phyloP scores from a whole-genome alignment of 2,329 filamentous ascomycete genomes.

The Arthrobotrys sinensis region DNA sequence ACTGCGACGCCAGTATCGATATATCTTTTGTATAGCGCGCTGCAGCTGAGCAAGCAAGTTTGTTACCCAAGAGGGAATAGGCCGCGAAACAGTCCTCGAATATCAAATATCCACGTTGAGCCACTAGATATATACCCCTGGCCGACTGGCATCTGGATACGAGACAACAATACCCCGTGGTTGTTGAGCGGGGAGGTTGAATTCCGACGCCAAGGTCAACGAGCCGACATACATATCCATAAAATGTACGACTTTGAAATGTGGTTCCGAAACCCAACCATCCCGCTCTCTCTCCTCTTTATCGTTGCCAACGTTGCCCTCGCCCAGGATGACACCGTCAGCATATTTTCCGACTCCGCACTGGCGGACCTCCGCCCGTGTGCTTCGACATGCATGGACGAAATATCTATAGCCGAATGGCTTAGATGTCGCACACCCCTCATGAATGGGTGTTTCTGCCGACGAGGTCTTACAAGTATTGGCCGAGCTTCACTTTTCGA shows the following conservation, averaged over 20 bases:
- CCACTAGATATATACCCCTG: background rate
- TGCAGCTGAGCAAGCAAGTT: background rate
- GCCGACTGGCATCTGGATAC: background rate
- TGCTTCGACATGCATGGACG: conserved; percentile 4
- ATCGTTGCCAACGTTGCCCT: background rate
- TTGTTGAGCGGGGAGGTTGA: background rate
- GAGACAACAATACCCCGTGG: background rate
- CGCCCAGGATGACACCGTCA: conserved; percentile 5
- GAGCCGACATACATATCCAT: background rate
- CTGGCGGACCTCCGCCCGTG: background rate
- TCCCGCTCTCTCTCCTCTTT: background rate
- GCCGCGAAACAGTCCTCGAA: background rate
- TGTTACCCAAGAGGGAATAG: background rate
- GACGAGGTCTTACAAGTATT: conserved; percentile 4
- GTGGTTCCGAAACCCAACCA: background rate
- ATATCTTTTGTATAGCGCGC: background rate
- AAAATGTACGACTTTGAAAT: conserved; percentile 1
- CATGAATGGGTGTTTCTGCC: conserved; percentile 4
- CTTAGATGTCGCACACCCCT: conserved; percentile 2
- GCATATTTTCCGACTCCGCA: background rate
- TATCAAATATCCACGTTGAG: background rate
- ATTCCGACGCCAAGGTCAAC: background rate
- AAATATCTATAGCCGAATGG: background rate
- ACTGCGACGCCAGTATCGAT: background rate
- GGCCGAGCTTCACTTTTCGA: conserved; percentile 5